phyloP scores from a whole-genome alignment of 495 filamentous ascomycete genomes.

The Aspergillus campestris region DNA sequence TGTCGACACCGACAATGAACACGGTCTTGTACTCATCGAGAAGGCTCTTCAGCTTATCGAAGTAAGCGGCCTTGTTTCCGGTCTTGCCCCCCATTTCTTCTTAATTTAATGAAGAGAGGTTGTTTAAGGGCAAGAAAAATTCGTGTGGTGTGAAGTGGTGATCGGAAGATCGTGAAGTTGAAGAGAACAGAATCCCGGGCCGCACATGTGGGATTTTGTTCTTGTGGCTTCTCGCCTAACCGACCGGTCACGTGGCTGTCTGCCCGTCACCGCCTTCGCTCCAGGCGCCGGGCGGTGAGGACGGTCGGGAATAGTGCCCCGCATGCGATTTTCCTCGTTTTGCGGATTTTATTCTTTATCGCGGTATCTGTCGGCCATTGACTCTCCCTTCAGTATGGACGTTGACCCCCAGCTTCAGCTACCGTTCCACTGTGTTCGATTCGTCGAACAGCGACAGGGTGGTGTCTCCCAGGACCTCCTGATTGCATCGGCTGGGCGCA shows the following conservation, averaged over 20 bases:
- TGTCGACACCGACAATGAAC: constrained; percentile 96
- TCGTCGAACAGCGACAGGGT: constrained; percentile 24
- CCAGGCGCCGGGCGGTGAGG: constrained; percentile 1
- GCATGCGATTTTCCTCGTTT: too few species aligned
- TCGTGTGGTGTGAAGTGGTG: constrained; percentile 16
- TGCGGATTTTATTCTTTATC: constrained; percentile 2
- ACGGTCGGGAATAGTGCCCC: too few species aligned
- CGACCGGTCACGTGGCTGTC: constrained; percentile 34
- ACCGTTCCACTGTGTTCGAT: constrained; percentile 47
- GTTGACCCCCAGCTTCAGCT: constrained; percentile 32
- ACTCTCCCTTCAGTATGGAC: constrained; percentile 1
- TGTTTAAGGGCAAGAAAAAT: constrained; percentile 76
- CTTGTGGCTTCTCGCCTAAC: constrained; percentile 34
- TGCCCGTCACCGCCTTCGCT: constrained; percentile 6
- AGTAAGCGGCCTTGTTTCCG: constrained; percentile 91
- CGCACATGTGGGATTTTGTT: constrained; percentile 17
- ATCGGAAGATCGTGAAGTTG: constrained; percentile 10
- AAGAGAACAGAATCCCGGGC: too few species aligned
- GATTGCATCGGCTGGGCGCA: constrained; percentile 48
- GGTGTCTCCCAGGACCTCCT: constrained; percentile 29
- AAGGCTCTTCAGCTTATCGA: constrained; percentile 95
- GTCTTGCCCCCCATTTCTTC: constrained; percentile 99
- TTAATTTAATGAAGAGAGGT: constrained; percentile 83
- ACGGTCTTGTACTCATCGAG: constrained; percentile 87
- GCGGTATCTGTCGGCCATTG: constrained; percentile 3